Evolutionary conservation across 768 basidiomycete species (phyloP).

Genomic region (Sporobolomyces phaffii): DNA sequence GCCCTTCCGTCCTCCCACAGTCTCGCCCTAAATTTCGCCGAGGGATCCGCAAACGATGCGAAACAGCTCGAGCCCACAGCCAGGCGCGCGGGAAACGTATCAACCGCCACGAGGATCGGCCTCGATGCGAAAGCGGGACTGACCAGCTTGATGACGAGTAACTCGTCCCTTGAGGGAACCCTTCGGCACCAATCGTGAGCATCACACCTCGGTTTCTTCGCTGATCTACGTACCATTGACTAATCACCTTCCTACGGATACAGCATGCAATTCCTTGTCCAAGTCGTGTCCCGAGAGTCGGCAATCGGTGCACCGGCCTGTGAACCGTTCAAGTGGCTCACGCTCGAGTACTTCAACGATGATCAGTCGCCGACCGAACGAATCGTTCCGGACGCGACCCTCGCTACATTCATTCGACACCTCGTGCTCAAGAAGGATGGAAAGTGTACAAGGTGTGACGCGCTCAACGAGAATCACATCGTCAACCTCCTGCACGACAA

Average conservation of each 20-base stretch:
- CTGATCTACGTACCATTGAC: too few relatives aligned
- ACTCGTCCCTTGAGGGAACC: conserved; percentile 24
- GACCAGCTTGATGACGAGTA: conserved; percentile 30
- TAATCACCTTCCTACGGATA: too few relatives aligned
- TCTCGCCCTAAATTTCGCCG: conserved; percentile 15
- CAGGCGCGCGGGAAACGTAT: not conserved
- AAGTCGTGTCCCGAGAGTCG: not conserved
- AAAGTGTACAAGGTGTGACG: conserved; percentile 3
- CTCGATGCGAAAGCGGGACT: conserved; percentile 31
- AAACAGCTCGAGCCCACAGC: not conserved
- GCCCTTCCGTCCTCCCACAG: not conserved
- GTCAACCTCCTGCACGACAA: conserved; percentile 10
- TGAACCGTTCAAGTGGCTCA: conserved; percentile 26
- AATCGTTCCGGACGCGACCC: not conserved
- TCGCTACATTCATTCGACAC: conserved; percentile 4
- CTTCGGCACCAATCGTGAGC: conserved; percentile 25
- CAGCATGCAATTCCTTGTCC: conserved; percentile 37
- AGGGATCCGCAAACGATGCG: not conserved
- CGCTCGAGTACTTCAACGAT: conserved; percentile 18
- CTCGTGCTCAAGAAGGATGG: not conserved
- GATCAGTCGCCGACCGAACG: not conserved
- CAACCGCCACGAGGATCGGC: conserved; percentile 18
- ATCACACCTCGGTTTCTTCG: not conserved
- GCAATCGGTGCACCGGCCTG: not conserved
- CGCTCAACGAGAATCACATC: conserved; percentile 1